phyloP scores from a whole-genome alignment of 345 rosid species.

The Brassica carinata region DNA sequence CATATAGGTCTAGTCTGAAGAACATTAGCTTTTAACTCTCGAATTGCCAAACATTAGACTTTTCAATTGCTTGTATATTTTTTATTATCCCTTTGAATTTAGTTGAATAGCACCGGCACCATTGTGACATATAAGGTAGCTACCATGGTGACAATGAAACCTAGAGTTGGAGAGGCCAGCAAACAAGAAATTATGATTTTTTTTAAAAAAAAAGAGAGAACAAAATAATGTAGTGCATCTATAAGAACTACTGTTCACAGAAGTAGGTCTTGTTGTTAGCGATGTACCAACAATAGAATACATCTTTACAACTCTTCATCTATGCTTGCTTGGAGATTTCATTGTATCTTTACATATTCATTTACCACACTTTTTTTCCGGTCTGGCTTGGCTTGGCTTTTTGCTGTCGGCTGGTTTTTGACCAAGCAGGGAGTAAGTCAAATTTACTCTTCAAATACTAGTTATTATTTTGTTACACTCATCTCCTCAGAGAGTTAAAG shows the following conservation, averaged over 20 bases:
- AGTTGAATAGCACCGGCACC: too few species aligned
- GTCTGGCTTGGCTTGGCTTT: conserved; percentile 16
- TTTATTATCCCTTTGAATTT: background rate
- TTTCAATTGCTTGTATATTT: background rate
- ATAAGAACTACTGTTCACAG: background rate
- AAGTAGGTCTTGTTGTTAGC: background rate
- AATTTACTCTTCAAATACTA: conserved; percentile 16
- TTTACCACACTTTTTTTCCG: background rate
- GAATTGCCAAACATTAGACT: too few species aligned
- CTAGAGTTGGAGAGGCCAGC: too few species aligned
- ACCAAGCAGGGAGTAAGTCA: conserved; percentile 72
- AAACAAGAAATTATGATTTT: too few species aligned
- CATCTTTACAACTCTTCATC: conserved; percentile 2
- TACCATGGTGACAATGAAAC: too few species aligned
- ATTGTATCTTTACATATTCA: background rate
- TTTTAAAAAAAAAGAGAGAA: too few species aligned
- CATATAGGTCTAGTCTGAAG: background rate
- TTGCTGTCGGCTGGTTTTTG: background rate
- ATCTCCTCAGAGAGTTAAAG: conserved; percentile 1
- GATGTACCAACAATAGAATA: background rate
- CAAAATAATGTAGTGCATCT: too few species aligned
- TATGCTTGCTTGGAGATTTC: background rate
- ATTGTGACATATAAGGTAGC: background rate
- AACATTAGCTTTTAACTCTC: too few species aligned
- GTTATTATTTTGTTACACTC: background rate